Conservation (phyloP, 2,329 filamentous ascomycete species). For the Pyrenochaeta sp. region DNA sequence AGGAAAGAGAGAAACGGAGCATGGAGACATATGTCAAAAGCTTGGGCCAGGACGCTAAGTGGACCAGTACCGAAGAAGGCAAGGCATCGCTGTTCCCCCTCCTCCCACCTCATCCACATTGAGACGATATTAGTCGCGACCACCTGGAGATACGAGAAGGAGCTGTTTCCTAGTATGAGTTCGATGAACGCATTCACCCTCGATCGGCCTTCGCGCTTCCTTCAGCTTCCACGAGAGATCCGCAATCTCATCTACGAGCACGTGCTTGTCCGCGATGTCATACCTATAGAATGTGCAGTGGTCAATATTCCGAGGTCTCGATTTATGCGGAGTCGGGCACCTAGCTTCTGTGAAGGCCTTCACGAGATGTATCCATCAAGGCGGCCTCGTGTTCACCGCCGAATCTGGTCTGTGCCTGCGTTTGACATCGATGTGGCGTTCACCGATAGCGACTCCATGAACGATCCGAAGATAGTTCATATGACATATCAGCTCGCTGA, state of each 20-base stretch:
- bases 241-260: slow-evolving; percentile 31
- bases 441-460: slow-evolving; percentile 4
- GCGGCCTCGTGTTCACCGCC: slow-evolving; percentile 13
- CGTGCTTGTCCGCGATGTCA: slow-evolving; percentile 23
- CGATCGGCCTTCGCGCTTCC: slow-evolving; percentile 9
- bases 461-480: slow-evolving; percentile 15
- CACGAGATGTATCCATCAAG: slow-evolving; percentile 16
- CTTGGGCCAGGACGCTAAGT: no score
- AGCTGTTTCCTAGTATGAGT: background rate
- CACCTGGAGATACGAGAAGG: background rate
- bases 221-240: slow-evolving; percentile 29
- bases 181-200: background rate
- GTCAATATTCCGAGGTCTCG: slow-evolving; percentile 7
- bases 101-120: no score
- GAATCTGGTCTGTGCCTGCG: slow-evolving; percentile 25
- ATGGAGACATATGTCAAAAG: no score
- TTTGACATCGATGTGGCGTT: slow-evolving; percentile 24
- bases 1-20: no score
- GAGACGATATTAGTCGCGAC: slow-evolving; percentile 24
- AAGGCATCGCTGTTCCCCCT: no score
- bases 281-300: slow-evolving; percentile 25
- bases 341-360: slow-evolving; percentile 10
- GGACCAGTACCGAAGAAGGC: no score
- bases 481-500: slow-evolving; percentile 33
- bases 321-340: slow-evolving; percentile 6